These are phyloP conservation scores for Thermothielavioides terrestris DNA, from an alignment of 495 filamentous ascomycete species.

Conservation along the genomic window DNA sequence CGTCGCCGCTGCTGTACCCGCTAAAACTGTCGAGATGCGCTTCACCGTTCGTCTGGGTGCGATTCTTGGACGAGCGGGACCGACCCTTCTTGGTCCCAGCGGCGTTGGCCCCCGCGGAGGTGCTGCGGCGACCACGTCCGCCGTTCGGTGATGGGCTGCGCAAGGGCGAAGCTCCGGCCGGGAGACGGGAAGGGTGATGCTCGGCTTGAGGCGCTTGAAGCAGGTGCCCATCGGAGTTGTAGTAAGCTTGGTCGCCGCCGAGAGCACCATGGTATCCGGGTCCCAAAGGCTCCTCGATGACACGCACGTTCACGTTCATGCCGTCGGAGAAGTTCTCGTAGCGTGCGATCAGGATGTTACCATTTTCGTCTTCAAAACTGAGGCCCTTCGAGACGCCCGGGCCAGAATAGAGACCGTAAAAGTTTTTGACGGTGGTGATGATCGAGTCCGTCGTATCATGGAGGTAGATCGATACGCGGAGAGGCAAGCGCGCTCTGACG, in stretches of 20 bases:
- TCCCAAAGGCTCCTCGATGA: slow-evolving; percentile 58
- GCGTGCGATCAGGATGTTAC: slow-evolving; percentile 80
- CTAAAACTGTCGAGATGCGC: slow-evolving; percentile 53
- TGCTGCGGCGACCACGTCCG: slow-evolving; percentile 66
- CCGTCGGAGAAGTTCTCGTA: slow-evolving; percentile 90
- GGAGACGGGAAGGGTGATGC: slow-evolving; percentile 53
- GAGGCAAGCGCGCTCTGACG: slow-evolving; percentile 71
- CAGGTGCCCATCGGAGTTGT: slow-evolving; percentile 25
- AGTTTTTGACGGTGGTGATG: slow-evolving; percentile 93
- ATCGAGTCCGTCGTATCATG: slow-evolving; percentile 96
- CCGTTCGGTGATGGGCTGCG: slow-evolving; percentile 76
- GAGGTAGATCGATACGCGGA: slow-evolving; percentile 84
- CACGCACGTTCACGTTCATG: slow-evolving; percentile 83
- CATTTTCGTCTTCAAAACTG: slow-evolving; percentile 82
- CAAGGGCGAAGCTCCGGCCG: slow-evolving; percentile 58
- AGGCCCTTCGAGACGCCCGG: slow-evolving; percentile 57
- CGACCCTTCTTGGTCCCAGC: slow-evolving; percentile 51
- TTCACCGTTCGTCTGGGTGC: slow-evolving; percentile 59
- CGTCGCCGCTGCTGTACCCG: slow-evolving; percentile 75
- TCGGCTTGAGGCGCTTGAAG: slow-evolving; percentile 43
- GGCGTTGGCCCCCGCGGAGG: slow-evolving; percentile 52
- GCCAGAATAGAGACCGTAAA: slow-evolving; percentile 82
- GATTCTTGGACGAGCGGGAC: slow-evolving; percentile 61
- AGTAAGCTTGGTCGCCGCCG: slow-evolving; percentile 20
- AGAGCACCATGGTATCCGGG: slow-evolving; percentile 30